Percentiles rank a stretch among this genome's conserved stretches.
These are phyloP conservation scores for Grosmannia serpens DNA, from an alignment of 2,329 filamentous ascomycete genomes.

Conservation along the genomic window DNA sequence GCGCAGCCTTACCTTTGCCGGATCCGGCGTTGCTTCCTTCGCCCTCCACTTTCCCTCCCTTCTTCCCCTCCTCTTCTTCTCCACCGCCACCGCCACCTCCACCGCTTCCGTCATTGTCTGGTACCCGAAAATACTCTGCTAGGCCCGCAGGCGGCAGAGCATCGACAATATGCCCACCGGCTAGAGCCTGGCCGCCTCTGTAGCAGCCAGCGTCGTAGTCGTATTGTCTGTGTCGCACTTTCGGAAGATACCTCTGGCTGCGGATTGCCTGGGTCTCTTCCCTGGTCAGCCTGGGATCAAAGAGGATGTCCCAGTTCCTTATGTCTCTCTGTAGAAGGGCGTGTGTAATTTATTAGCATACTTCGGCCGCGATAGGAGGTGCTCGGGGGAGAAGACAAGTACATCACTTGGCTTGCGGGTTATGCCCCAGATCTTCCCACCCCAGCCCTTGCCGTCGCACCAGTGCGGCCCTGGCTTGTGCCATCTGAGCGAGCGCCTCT, in stretches of 20 bases:
- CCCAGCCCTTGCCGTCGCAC: conserved; percentile 12
- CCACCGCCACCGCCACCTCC: background rate
- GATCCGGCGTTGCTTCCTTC: background rate
- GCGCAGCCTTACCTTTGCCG: background rate
- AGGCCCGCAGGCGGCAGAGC: too few species aligned
- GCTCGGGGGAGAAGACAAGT: background rate
- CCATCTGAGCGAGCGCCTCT: background rate
- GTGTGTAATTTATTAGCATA: background rate
- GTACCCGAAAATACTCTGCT: too few species aligned
- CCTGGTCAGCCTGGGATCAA: conserved; percentile 6
- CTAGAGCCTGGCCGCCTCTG: background rate
- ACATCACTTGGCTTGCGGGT: conserved; percentile 6
- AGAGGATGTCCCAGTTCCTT: conserved; percentile 7
- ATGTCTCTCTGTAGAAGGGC: background rate
- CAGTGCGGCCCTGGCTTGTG: conserved; percentile 7
- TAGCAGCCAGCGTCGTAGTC: too few species aligned
- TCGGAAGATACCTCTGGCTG: background rate
- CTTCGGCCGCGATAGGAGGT: too few species aligned
- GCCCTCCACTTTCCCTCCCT: too few species aligned
- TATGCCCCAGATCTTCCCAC: conserved; percentile 10
- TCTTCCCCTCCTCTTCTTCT: too few species aligned
- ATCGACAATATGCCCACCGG: too few species aligned
- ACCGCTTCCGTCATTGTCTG: background rate
- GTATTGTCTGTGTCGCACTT: background rate
- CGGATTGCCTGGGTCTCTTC: conserved; percentile 1